Conservation (phyloP, 495 filamentous ascomycete genomes). For the Penicillium pulvis region DNA sequence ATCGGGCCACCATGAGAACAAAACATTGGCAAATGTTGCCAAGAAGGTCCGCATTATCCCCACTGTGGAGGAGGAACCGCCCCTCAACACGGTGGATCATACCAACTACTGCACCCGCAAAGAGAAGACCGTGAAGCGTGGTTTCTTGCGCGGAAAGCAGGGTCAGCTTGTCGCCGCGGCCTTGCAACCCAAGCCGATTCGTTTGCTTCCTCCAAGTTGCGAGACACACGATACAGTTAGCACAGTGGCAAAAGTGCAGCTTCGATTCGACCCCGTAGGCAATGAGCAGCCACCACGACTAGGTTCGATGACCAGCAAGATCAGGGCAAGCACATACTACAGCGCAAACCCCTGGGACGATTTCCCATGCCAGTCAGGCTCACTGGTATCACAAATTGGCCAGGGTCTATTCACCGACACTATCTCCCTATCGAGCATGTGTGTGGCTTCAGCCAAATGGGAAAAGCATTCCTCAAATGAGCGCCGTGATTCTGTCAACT, state of each 20-base stretch:
- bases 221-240: slow-evolving; percentile 38
- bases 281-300: slow-evolving; percentile 67
- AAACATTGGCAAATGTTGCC: slow-evolving; percentile 48
- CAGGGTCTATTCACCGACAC: slow-evolving; percentile 68
- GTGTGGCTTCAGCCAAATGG: slow-evolving; percentile 69
- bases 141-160: slow-evolving; percentile 73
- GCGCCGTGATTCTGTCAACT: slow-evolving; percentile 65
- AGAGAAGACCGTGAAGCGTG: slow-evolving; percentile 77
- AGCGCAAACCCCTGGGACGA: slow-evolving; percentile 60
- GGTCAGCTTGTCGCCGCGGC: slow-evolving; percentile 74
- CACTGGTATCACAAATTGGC: slow-evolving; percentile 28
- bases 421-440: slow-evolving; percentile 63
- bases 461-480: slow-evolving; percentile 44
- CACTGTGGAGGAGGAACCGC: slow-evolving; percentile 70
- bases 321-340: slow-evolving; percentile 77
- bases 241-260: slow-evolving; percentile 66
- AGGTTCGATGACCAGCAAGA: slow-evolving; percentile 64
- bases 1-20: slow-evolving; percentile 18
- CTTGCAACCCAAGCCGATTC: slow-evolving; percentile 69
- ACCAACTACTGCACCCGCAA: slow-evolving; percentile 67
- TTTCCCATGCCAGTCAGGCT: slow-evolving; percentile 33
- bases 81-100: slow-evolving; percentile 62
- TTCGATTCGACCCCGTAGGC: slow-evolving; percentile 74
- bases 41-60: slow-evolving; percentile 81
- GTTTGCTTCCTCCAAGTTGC: slow-evolving; percentile 54